Percentiles rank a stretch among this genome's conserved stretches.
These are phyloP conservation scores for Scheffersomyces parashehatae DNA, from an alignment of 1,139 yeast species.

Conservation along the genomic window DNA sequence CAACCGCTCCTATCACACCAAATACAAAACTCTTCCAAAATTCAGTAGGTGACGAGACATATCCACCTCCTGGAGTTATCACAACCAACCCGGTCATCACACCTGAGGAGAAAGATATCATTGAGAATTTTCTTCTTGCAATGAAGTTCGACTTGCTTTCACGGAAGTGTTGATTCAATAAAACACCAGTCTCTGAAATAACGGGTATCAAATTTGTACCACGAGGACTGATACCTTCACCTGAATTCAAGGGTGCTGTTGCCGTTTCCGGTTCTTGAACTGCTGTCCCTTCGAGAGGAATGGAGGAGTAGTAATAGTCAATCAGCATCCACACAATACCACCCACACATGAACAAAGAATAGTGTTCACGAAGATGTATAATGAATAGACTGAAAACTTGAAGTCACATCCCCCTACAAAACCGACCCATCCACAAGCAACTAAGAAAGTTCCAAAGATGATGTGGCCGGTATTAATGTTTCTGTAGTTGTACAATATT, in stretches of 20 bases:
- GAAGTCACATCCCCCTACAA: conserved; percentile 46
- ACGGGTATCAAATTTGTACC: conserved; percentile 1
- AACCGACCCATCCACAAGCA: conserved; percentile 47
- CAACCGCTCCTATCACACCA: conserved; percentile 40
- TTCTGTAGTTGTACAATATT: conserved; percentile 37
- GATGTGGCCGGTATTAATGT: conserved; percentile 42
- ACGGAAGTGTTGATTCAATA: conserved; percentile 19
- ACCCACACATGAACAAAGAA: conserved; percentile 37
- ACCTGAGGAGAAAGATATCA: conserved; percentile 46
- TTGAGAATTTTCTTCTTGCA: conserved; percentile 34
- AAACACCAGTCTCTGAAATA: conserved; percentile 21
- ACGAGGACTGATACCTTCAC: neutral
- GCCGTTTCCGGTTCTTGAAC: neutral
- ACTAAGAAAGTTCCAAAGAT: conserved; percentile 53
- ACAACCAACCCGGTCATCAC: conserved; percentile 46
- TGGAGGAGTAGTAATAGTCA: conserved; percentile 42
- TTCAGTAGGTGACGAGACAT: conserved; percentile 34
- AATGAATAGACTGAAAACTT: conserved; percentile 36
- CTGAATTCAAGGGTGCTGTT: neutral
- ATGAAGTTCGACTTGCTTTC: conserved; percentile 20
- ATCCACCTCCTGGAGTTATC: conserved; percentile 50
- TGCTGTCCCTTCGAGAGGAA: conserved; percentile 32
- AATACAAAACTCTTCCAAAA: conserved; percentile 46
- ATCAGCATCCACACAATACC: conserved; percentile 40
- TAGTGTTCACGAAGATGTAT: conserved; percentile 35